These are phyloP conservation scores for Sporisorium scitamineum DNA, from an alignment of 1,284 basidiomycete species.

Conservation along the genomic window DNA sequence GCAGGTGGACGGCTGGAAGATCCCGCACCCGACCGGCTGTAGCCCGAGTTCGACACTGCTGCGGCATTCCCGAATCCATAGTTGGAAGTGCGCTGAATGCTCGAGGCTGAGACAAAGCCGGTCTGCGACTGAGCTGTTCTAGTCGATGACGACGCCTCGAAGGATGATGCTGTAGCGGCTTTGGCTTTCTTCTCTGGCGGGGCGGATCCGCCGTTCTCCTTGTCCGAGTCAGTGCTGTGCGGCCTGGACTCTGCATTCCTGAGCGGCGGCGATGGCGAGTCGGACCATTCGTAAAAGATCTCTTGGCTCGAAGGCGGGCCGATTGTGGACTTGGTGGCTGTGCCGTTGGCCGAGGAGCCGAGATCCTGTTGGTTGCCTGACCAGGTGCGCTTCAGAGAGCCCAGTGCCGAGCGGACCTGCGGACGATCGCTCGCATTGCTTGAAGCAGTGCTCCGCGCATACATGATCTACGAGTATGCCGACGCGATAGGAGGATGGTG, in stretches of 20 bases:
- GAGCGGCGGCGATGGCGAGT: conserved; percentile 40
- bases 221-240: conserved; percentile 28
- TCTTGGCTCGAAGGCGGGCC: conserved; percentile 30
- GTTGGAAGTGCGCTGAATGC: conserved; percentile 5
- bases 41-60: neutral
- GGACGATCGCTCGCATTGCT: conserved; percentile 18
- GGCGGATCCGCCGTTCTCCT: conserved; percentile 26
- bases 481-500: neutral
- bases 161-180: neutral
- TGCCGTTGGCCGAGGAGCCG: conserved; percentile 21
- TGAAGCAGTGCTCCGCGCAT: conserved; percentile 12
- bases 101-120: conserved; percentile 27
- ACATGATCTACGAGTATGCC: conserved; percentile 12
- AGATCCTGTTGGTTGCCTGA: conserved; percentile 56
- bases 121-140: neutral
- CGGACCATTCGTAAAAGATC: conserved; percentile 47
- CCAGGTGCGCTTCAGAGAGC: conserved; percentile 49
- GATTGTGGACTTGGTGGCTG: neutral
- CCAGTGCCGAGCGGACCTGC: conserved; percentile 44
- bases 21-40: neutral
- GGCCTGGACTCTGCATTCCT: neutral
- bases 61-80: conserved; percentile 9
- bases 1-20: neutral
- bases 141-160: neutral
- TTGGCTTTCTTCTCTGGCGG: conserved; percentile 27